Conservation (phyloP, 192 early-diverging fungal genomes). For the Entomortierella parvispora region DNA sequence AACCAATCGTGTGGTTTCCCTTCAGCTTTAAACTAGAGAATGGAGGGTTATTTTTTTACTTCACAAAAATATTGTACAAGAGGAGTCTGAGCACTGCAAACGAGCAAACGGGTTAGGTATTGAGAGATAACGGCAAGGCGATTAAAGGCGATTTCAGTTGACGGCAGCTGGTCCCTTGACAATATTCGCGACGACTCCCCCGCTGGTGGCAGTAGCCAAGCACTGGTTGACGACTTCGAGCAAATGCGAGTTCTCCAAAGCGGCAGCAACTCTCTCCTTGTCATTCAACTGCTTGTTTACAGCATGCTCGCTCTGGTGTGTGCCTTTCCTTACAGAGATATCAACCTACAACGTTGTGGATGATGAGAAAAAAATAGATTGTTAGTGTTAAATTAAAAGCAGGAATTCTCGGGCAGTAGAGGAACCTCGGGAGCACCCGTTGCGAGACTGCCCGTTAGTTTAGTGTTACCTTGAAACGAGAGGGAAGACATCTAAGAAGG, state of each 20-base stretch:
- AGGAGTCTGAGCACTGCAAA: too few relatives aligned
- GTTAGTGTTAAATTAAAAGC: not conserved
- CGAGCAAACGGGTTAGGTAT: too few relatives aligned
- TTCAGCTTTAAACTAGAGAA: too few relatives aligned
- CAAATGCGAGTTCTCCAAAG: slow-evolving; percentile 93
- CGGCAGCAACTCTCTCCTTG: slow-evolving; percentile 98
- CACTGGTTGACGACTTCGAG: slow-evolving; percentile 96
- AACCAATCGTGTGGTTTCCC: too few relatives aligned
- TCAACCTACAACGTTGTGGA: slow-evolving; percentile 66
- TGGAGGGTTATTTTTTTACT: too few relatives aligned
- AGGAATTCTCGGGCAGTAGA: not conserved
- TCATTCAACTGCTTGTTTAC: slow-evolving; percentile 99
- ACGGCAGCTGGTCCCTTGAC: slow-evolving; percentile 36
- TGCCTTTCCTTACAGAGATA: slow-evolving; percentile 90
- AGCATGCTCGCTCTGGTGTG: slow-evolving; percentile 94
- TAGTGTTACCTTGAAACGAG: slow-evolving; percentile 90
- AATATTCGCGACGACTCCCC: slow-evolving; percentile 50
- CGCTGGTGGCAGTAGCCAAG: slow-evolving; percentile 67
- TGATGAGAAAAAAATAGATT: slow-evolving; percentile 6
- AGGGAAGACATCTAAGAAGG: slow-evolving; percentile 86
- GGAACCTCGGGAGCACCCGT: not conserved
- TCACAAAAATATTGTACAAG: too few relatives aligned
- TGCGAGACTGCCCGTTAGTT: too few relatives aligned
- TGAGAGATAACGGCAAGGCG: too few relatives aligned
- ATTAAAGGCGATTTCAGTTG: slow-evolving; percentile 11